Evolutionary conservation across 768 basidiomycete genomes (phyloP).

Genomic region (Holtermannia corniformis): DNA sequence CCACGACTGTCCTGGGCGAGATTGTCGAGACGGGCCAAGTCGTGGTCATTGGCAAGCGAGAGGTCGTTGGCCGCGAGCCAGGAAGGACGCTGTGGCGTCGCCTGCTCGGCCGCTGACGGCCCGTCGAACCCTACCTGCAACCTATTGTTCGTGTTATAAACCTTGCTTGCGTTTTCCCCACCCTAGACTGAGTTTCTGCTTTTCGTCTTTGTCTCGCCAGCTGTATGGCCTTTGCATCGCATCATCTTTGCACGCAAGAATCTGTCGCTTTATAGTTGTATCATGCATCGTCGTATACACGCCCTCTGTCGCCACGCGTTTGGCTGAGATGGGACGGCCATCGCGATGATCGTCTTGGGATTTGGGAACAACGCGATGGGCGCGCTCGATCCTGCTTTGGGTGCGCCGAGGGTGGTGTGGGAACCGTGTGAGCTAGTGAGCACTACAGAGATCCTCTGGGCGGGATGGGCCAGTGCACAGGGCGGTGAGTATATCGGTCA

Average conservation of each 20-base stretch:
- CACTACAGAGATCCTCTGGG: conserved; percentile 9
- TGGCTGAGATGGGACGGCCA: too few relatives aligned
- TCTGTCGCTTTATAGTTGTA: too few relatives aligned
- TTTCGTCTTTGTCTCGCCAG: background rate
- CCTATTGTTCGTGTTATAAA: too few relatives aligned
- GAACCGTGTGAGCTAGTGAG: conserved; percentile 7
- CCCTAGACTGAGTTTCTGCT: background rate
- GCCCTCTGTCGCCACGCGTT: too few relatives aligned
- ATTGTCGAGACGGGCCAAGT: conserved; percentile 24
- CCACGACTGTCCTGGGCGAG: conserved; percentile 19
- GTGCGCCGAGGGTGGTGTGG: background rate
- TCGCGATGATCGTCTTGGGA: too few relatives aligned
- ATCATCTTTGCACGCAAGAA: background rate
- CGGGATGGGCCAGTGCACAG: conserved; percentile 18
- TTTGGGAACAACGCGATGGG: conserved; percentile 23
- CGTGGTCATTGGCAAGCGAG: conserved; percentile 9
- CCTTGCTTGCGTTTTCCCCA: too few relatives aligned
- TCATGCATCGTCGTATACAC: too few relatives aligned
- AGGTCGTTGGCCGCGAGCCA: conserved; percentile 16
- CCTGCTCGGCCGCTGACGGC: conserved; percentile 17
- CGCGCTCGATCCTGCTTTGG: conserved; percentile 12
- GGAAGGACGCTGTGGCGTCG: conserved; percentile 26
- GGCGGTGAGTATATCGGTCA: too few relatives aligned
- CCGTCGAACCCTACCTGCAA: too few relatives aligned
- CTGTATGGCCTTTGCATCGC: background rate